Conservation (phyloP, 495 filamentous ascomycete species). For the Viridothelium virens region DNA sequence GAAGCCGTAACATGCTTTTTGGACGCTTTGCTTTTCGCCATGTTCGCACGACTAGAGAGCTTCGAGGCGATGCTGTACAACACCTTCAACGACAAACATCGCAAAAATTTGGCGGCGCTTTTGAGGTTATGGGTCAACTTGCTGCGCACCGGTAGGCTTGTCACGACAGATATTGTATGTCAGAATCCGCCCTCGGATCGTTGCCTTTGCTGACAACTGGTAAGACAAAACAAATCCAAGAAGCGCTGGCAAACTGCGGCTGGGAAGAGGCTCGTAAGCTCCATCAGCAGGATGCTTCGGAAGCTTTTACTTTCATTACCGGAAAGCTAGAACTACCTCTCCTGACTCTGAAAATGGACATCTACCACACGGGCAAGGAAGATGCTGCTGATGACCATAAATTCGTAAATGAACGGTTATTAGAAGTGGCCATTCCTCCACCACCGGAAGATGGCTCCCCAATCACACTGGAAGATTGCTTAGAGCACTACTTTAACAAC, state of each 20-base stretch:
- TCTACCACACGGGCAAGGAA: constrained; percentile 84
- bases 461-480: constrained; percentile 77
- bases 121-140: constrained; percentile 90
- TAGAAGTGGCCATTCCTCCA: constrained; percentile 80
- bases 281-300: constrained; percentile 86
- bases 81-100: constrained; percentile 57
- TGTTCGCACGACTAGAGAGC: constrained; percentile 83
- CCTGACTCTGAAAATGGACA: constrained; percentile 86
- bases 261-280: constrained; percentile 74
- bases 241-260: constrained; percentile 75
- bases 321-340: constrained; percentile 80
- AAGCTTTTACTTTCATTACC: constrained; percentile 92
- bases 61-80: constrained; percentile 87
- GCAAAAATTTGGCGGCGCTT: constrained; percentile 62
- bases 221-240: constrained; percentile 75
- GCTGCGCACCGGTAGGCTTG: constrained; percentile 73
- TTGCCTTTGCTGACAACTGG: neutral
- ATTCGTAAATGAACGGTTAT: constrained; percentile 78
- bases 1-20: constrained; percentile 83
- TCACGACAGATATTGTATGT: constrained; percentile 76
- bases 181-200: neutral
- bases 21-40: constrained; percentile 87
- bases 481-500: constrained; percentile 93
- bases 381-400: constrained; percentile 82
- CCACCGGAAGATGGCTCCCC: constrained; percentile 51